Base-by-base conservation (phyloP, 371 early-diverging fungal genomes). In the Parasitella parasitica region DNA sequence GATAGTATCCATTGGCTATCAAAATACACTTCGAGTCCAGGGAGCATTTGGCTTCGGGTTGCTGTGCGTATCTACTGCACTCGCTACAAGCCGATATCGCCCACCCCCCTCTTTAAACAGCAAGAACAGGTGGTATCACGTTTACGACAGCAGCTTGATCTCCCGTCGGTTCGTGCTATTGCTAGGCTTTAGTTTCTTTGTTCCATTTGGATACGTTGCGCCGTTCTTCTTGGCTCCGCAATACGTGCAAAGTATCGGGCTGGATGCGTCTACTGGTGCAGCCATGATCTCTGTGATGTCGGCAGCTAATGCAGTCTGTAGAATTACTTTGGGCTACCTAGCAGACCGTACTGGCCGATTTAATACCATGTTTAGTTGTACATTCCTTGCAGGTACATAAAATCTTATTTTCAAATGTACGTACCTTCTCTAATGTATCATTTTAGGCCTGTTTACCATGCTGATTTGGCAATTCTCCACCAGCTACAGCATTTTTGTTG, bases 401-500 rank as follows among this genome's bases (percentile, higher is more conserved):
- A n/a, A n/a, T n/a, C n/a, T n/a, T n/a, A n/a, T n/a, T n/a, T n/a
- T n/a, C n/a, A n/a, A n/a, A n/a, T n/a, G n/a, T n/a, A n/a, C n/a
- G n/a, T n/a, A n/a, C n/a, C n/a, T n/a, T n/a, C n/a, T n/a, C n/a
- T n/a, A n/a, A n/a, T n/a, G n/a, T n/a, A n/a, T n/a, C n/a, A n/a
- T n/a, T 9, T 30, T 37, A 73, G 77, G 66, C 39, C 18, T 86
- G 1, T 75, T 85, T 24, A 81, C 83, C 6, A 73, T 88, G 65
- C 51, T 87, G 3, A 57, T 89, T 34, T 91, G 91, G 91, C 85
- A 85, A 13, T 88, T 66, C 84, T 86, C 35, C 80, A 78, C 0
- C 85, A 89, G 3, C 62, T 63, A 62, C 59, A 50, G 39, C 26
- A 15, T 43, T 6, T 73, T 62, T 57, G 60, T 51, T 2, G 66